A percentile compares a stretch with the other conserved stretches of the same genome.
Evolutionary conservation across 305 asterid species (phyloP).

Genomic region (Caryopteris hybrid): DNA sequence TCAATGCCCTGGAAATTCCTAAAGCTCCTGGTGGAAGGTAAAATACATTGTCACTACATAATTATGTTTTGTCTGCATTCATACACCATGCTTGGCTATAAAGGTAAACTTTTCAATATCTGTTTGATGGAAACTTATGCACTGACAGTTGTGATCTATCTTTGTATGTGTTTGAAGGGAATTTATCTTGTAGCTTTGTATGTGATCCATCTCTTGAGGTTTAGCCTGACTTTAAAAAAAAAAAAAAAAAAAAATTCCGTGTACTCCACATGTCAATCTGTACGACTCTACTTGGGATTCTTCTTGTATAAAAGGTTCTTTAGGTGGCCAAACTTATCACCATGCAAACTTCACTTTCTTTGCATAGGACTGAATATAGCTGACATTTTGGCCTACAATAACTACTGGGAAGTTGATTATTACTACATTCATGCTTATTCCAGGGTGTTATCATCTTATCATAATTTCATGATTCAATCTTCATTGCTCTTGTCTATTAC

Average conservation of each 20-base stretch:
- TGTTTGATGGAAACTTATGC: not conserved
- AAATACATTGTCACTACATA: not conserved
- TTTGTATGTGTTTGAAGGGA: not conserved
- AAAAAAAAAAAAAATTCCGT: too few relatives aligned
- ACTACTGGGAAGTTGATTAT: not conserved
- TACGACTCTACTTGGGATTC: not conserved
- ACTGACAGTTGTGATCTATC: not conserved
- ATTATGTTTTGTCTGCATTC: not conserved
- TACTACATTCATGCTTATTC: not conserved
- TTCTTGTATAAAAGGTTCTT: not conserved
- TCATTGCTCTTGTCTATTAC: not conserved
- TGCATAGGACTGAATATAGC: not conserved
- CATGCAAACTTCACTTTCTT: not conserved
- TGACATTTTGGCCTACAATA: not conserved
- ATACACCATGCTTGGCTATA: not conserved
- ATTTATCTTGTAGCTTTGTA: not conserved
- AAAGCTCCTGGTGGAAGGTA: slow-evolving; percentile 93
- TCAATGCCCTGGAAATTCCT: slow-evolving; percentile 59
- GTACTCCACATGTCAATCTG: not conserved
- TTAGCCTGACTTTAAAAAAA: not conserved
- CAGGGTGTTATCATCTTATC: not conserved
- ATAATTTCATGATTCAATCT: not conserved
- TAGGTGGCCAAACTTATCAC: not conserved
- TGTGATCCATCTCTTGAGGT: too few relatives aligned
- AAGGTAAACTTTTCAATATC: not conserved